A percentile compares a stretch with the other conserved stretches of the same genome.
phyloP scores from a whole-genome alignment of 768 basidiomycete genomes.

The Mycena floridula region DNA sequence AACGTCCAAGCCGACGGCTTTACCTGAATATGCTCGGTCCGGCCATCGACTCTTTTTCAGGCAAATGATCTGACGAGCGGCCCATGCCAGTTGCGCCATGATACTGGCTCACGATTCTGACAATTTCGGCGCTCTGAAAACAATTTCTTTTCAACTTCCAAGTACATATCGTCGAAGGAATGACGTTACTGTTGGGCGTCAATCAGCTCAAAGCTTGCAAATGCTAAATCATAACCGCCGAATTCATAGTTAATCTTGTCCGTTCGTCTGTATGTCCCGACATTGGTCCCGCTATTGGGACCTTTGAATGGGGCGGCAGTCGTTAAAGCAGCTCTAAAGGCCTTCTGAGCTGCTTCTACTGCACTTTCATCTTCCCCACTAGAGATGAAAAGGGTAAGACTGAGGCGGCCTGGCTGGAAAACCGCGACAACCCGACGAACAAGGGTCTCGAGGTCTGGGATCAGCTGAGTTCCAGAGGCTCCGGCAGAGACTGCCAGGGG shows the following conservation, averaged over 20 bases:
- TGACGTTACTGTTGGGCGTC: too few species aligned
- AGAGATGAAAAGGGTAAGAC: conserved; percentile 88
- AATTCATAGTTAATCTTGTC: conserved; percentile 99
- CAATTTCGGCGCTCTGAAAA: too few species aligned
- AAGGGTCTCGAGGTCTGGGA: conserved; percentile 76
- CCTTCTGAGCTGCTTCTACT: conserved; percentile 67
- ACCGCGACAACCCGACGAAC: conserved; percentile 87
- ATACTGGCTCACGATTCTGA: too few species aligned
- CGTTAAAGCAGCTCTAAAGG: conserved; percentile 66
- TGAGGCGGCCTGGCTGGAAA: conserved; percentile 84
- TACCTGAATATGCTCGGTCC: too few species aligned
- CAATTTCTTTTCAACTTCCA: too few species aligned
- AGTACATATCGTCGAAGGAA: too few species aligned
- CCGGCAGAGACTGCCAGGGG: conserved; percentile 39
- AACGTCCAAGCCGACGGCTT: too few species aligned
- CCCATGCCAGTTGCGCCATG: too few species aligned
- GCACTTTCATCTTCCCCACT: conserved; percentile 45
- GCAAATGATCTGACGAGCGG: too few species aligned
- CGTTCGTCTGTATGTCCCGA: conserved; percentile 62
- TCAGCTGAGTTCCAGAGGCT: conserved; percentile 23
- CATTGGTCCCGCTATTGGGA: conserved; percentile 4
- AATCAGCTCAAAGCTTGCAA: conserved; percentile 75
- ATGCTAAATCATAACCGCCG: conserved; percentile 85
- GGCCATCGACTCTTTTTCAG: too few species aligned
- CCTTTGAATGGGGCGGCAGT: conserved; percentile 17